Base-by-base conservation (phyloP, 805 yeast genomes). In the Kodamaea lidongshanica region DNA sequence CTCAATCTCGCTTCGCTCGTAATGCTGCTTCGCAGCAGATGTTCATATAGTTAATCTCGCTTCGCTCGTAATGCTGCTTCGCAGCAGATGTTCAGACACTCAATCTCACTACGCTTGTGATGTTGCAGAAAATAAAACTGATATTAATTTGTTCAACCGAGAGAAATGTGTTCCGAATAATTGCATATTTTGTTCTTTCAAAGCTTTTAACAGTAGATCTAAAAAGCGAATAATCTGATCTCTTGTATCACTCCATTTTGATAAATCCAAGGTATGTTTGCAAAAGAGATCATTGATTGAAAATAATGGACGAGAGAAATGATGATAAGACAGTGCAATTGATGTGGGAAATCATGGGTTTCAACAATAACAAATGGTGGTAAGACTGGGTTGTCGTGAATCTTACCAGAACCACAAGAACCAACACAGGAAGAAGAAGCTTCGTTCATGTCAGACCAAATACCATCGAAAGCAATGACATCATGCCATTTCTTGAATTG, bases 221-320 rank as follows among this genome's bases (percentile, higher is more conserved):
- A 77, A 52, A 26, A 72, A 60, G 39, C 59, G 67, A 9, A 64
- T 51, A 27, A 77, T 65, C 5, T 65, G 59, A 28, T 67, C 70
- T 25, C 64, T 58, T 23, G 79, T 50, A 13, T 67, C 73, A 3
- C 72, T 59, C 89, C 89, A 82, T 7, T 64, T 61, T 12, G 63
- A 56, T 14, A 79, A 58, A 48, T 82, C 89, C 7, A 70, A 53
- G 8, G 76, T 69, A 35, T 77, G 77, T 33, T 64, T 64, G 46
- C 77, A 78, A 47, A 79, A 80, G 7, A 73, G 45, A 6, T 53
- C 52, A 4, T 60, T 55, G 41, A 58, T 45, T 12, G 59, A 43
- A 44, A 58, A 65, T 29, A 65, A 58, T 6, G 70, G 68, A 36
- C 58, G 61, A 7, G 48, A 42, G 41, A 65, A 65, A 32, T 61